phyloP scores from a whole-genome alignment of 2,329 filamentous ascomycete genomes.

The Microsporum canis region DNA sequence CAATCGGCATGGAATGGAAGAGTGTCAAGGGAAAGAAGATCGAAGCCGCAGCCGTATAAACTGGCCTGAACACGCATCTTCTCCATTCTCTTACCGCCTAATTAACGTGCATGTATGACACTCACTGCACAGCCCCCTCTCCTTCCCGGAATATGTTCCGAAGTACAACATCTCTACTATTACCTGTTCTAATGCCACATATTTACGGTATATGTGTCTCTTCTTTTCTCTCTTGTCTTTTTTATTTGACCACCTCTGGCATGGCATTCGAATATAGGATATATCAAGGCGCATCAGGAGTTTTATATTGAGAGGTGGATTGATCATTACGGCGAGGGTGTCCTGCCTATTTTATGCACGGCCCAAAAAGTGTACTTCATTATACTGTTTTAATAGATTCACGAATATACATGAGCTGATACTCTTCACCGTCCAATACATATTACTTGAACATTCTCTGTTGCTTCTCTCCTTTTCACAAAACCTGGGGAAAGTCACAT shows the following conservation, averaged over 20 bases:
- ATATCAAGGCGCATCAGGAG: constrained; percentile 1
- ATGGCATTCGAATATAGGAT: neutral
- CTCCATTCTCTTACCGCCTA: neutral
- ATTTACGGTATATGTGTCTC: neutral
- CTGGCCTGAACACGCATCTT: neutral
- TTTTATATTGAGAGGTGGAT: neutral
- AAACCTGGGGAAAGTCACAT: neutral
- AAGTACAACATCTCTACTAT: neutral
- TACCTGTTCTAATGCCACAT: neutral
- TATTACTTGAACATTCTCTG: neutral
- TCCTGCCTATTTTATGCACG: neutral
- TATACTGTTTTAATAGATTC: neutral
- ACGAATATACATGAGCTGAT: neutral
- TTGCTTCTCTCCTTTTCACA: neutral
- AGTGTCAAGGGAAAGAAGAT: constrained; percentile 13
- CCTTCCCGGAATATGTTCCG: neutral
- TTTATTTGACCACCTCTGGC: neutral
- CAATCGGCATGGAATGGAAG: constrained; percentile 48
- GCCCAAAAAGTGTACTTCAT: neutral
- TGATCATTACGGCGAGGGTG: neutral
- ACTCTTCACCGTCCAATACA: neutral
- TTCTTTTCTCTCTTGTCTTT: neutral
- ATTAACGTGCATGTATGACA: neutral
- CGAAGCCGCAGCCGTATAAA: constrained; percentile 8
- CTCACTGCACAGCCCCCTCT: neutral